Evolutionary conservation across 2,329 filamentous ascomycete species (phyloP), one percentile per base, ranked within the genome.

Genomic region (Fusarium foetens): DNA sequence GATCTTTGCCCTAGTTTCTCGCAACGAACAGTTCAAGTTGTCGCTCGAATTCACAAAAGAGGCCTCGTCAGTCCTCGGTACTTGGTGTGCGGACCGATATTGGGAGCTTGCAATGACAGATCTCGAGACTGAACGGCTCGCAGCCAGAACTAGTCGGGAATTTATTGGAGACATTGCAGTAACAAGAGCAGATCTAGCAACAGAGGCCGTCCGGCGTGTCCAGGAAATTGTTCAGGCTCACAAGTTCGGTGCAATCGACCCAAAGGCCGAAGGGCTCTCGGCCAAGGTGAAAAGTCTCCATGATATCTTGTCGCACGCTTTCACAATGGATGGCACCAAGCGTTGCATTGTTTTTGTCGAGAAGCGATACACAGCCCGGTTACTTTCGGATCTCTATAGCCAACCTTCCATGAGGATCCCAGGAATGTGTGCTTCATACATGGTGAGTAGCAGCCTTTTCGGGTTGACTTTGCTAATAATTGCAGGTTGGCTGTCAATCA

Each of bases 331-430:
- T 23, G 39, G 60, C 9, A 73, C 75, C 5, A 75, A 70, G n/a
- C 74, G 80, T 4, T 97, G 94, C 77, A 97, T 99, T 61, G 89
- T 98, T 0, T 98, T 99, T 80, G 94, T 97, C 0, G 87, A 94
- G 68, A 88, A 92, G 78, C 87, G 94, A 43, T 90, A 92, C 71
- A 95, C 94, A 1, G 95, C 95, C 2, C 88, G 89, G 23, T 81
- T 97, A 21, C 83, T 99, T 3, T 84, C 88, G 2, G 89, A 92
- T 46, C 83, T 97, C 1, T 92, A 97, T 68, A 80, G 81, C 41
- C 85, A 88, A 23, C 76, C 84, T 2, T 79, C 81, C 2, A 84
- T 94, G 63, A 83, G 84, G 2, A 87, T 92, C 8, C 83, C 84
- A 1, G 85, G 91, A 66, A 83, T 96, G 66, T 86, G 83, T 14